Conservation (phyloP, 768 basidiomycete genomes). For the Phanerochaete sordida region DNA sequence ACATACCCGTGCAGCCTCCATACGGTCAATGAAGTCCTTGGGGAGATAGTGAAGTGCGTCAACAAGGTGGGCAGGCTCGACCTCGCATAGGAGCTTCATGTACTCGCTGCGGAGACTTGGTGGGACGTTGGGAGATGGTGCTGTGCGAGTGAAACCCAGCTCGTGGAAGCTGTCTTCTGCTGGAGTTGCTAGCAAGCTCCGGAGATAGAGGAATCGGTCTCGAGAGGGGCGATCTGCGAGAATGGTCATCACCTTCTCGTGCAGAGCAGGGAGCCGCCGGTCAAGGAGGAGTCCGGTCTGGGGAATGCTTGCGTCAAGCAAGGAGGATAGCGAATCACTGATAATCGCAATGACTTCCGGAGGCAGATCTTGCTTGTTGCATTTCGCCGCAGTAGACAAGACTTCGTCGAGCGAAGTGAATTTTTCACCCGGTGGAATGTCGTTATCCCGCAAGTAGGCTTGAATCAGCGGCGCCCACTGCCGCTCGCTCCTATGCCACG, state of each 20-base stretch:
- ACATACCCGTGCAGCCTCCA: conserved; percentile 55
- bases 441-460: conserved; percentile 74
- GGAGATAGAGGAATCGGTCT: conserved; percentile 74
- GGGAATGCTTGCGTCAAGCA: conserved; percentile 58
- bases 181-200: conserved; percentile 60
- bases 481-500: conserved; percentile 71
- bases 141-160: conserved; percentile 17
- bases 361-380: conserved; percentile 51
- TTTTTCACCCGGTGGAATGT: conserved; percentile 54
- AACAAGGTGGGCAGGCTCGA: conserved; percentile 63
- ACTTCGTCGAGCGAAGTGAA: conserved; percentile 66
- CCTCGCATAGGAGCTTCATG: conserved; percentile 68
- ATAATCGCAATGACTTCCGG: conserved; percentile 52
- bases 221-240: conserved; percentile 45
- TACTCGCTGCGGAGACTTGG: conserved; percentile 54
- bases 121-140: conserved; percentile 46
- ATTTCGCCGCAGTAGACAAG: conserved; percentile 41
- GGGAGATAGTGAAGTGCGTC: conserved; percentile 56
- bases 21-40: conserved; percentile 50
- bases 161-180: conserved; percentile 39
- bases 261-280: conserved; percentile 59
- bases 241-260: conserved; percentile 54
- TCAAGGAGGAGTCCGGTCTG: conserved; percentile 75
- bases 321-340: conserved; percentile 54
- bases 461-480: conserved; percentile 73